Evolutionary conservation across 768 basidiomycete genomes (phyloP).

Genomic region (Pleurotus tuber-regium): DNA sequence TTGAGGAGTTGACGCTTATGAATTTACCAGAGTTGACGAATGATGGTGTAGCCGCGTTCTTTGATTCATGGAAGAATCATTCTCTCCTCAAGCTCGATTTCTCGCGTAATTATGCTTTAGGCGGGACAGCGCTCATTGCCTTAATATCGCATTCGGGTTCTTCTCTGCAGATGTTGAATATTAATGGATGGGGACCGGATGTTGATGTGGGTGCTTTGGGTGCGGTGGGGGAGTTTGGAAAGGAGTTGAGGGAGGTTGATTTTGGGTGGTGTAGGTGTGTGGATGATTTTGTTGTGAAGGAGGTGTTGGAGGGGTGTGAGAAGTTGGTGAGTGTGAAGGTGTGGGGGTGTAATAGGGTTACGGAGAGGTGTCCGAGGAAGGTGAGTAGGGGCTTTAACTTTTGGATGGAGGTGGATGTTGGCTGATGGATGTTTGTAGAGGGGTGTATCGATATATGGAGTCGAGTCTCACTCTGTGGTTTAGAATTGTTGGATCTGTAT

Average conservation of each 20-base stretch:
- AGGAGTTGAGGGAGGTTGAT: constrained; percentile 59
- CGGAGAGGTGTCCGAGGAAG: constrained; percentile 36
- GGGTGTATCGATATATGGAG: too few species aligned
- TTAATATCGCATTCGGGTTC: constrained; percentile 68
- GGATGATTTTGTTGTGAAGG: constrained; percentile 81
- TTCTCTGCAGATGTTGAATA: constrained; percentile 55
- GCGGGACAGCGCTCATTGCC: constrained; percentile 51
- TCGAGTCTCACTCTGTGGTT: too few species aligned
- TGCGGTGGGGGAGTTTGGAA: constrained; percentile 24
- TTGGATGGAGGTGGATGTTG: background rate
- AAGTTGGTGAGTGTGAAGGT: constrained; percentile 45
- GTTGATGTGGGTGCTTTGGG: constrained; percentile 44
- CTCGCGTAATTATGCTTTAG: constrained; percentile 58
- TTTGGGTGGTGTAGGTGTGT: constrained; percentile 83
- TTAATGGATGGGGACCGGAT: constrained; percentile 81
- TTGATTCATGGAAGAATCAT: constrained; percentile 54
- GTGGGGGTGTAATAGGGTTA: constrained; percentile 54
- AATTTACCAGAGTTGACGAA: constrained; percentile 66
- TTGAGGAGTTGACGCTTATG: constrained; percentile 55
- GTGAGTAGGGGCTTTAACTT: constrained; percentile 22
- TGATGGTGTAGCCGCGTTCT: constrained; percentile 66
- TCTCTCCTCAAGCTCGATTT: constrained; percentile 55
- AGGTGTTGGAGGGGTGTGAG: constrained; percentile 49
- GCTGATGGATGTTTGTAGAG: too few species aligned
- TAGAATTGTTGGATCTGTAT: too few species aligned